These are phyloP conservation scores for Puccinellia tenuiflora DNA, from an alignment of 176 grass and related monocot species.

Conservation along the genomic window DNA sequence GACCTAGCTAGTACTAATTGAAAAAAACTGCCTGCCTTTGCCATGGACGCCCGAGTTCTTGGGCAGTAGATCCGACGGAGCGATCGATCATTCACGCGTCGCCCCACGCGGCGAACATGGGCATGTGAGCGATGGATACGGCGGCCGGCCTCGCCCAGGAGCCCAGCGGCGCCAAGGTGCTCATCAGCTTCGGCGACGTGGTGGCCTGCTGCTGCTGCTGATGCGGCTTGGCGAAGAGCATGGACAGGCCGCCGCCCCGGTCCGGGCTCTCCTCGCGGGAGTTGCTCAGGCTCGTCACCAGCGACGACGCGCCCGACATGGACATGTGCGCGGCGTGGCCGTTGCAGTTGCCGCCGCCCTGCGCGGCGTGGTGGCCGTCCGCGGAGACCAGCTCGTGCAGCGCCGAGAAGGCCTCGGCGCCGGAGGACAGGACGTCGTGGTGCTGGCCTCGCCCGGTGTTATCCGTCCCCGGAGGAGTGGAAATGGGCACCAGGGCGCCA, in stretches of 20 bases:
- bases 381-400: constrained; percentile 43
- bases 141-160: constrained; percentile 65
- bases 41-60: not conserved
- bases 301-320: constrained; percentile 41
- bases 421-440: constrained; percentile 18
- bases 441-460: not conserved
- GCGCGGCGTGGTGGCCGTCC: not conserved
- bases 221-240: constrained; percentile 66
- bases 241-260: constrained; percentile 56
- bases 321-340: not conserved
- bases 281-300: constrained; percentile 55
- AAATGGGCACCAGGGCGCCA: not conserved
- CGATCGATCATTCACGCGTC: constrained; percentile 46
- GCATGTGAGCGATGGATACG: constrained; percentile 87
- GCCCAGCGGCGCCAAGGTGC: constrained; percentile 32
- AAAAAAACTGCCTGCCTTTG: not conserved
- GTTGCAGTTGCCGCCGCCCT: not conserved
- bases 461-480: not conserved
- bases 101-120: constrained; percentile 82
- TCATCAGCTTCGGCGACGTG: constrained; percentile 33
- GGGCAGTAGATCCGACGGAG: not conserved
- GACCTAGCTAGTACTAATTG: not conserved
- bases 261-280: constrained; percentile 64
- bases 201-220: not conserved
- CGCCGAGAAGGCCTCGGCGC: constrained; percentile 37